Evolutionary conservation across 208 protist species (phyloP).

Genomic region (Strigomonas culicis): DNA sequence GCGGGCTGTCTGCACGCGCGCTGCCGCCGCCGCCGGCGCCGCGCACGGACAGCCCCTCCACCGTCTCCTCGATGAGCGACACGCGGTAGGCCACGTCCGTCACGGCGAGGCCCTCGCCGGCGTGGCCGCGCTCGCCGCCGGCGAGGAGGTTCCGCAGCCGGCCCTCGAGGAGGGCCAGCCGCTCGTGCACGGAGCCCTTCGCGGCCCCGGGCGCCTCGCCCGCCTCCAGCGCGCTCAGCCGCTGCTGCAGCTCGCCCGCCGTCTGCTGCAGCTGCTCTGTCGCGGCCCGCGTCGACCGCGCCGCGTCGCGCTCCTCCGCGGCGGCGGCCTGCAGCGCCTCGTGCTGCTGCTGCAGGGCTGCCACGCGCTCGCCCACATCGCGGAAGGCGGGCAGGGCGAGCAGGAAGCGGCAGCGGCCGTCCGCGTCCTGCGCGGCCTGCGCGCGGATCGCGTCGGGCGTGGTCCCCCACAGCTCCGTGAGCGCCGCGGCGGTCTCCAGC

Average conservation of each 20-base stretch:
- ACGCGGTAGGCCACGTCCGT: slow-evolving; percentile 44
- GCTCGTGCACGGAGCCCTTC: slow-evolving; percentile 22
- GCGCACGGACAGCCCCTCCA: slow-evolving; percentile 28
- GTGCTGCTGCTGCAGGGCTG: slow-evolving; percentile 54
- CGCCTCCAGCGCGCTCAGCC: slow-evolving; percentile 29
- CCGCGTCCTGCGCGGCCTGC: slow-evolving; percentile 41
- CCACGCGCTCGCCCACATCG: slow-evolving; percentile 59
- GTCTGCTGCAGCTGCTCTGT: slow-evolving; percentile 12
- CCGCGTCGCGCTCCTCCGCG: slow-evolving; percentile 4
- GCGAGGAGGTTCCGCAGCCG: slow-evolving; percentile 36
- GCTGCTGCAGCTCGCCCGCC: slow-evolving; percentile 27
- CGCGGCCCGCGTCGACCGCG: too few species aligned
- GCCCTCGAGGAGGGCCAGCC: slow-evolving; percentile 41
- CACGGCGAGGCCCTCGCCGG: slow-evolving; percentile 20
- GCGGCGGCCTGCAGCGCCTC: slow-evolving; percentile 54
- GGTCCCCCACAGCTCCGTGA: slow-evolving; percentile 59
- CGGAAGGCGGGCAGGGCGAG: slow-evolving; percentile 61
- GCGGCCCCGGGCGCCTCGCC: slow-evolving; percentile 4
- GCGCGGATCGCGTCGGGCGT: slow-evolving; percentile 26
- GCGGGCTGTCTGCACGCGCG: background rate
- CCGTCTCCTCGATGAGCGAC: slow-evolving; percentile 35
- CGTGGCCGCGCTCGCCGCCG: slow-evolving; percentile 16
- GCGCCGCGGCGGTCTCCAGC: slow-evolving; percentile 22
- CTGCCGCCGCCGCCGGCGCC: background rate
- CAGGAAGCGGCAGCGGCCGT: slow-evolving; percentile 55